Evolutionary conservation across 768 basidiomycete genomes (phyloP).

Genomic region (Termitomyces sp.): DNA sequence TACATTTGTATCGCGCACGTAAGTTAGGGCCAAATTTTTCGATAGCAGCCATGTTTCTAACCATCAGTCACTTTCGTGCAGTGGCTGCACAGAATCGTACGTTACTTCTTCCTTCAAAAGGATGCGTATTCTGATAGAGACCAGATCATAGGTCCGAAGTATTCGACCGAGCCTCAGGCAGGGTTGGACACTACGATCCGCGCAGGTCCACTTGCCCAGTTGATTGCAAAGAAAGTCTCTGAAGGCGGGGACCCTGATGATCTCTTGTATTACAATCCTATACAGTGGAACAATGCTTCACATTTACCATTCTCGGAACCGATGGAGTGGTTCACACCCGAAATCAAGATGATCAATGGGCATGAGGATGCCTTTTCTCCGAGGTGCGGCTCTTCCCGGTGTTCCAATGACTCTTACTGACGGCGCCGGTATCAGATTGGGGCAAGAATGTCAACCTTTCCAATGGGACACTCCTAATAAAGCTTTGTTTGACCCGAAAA

Average conservation of each 20-base stretch:
- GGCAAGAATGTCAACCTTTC: slow-evolving; percentile 42
- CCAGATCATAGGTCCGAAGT: slow-evolving; percentile 51
- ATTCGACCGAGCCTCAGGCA: slow-evolving; percentile 49
- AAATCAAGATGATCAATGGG: slow-evolving; percentile 42
- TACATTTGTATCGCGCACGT: slow-evolving; percentile 62
- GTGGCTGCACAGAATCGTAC: slow-evolving; percentile 45
- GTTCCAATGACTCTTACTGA: neutral
- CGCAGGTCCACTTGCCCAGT: slow-evolving; percentile 44
- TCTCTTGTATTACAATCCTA: slow-evolving; percentile 45
- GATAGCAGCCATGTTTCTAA: no score
- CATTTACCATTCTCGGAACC: slow-evolving; percentile 36
- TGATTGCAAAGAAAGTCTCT: slow-evolving; percentile 41
- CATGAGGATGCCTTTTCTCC: slow-evolving; percentile 48
- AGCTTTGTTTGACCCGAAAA: slow-evolving; percentile 44
- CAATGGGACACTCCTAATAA: slow-evolving; percentile 31
- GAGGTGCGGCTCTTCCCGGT: slow-evolving; percentile 23
- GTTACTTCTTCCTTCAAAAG: slow-evolving; percentile 6
- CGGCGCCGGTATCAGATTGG: slow-evolving; percentile 28
- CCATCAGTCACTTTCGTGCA: slow-evolving; percentile 10
- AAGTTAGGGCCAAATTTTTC: slow-evolving; percentile 15
- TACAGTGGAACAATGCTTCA: slow-evolving; percentile 45
- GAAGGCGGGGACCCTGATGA: slow-evolving; percentile 41
- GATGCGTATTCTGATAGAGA: neutral
- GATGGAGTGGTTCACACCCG: slow-evolving; percentile 45
- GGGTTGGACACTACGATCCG: slow-evolving; percentile 50